These are phyloP conservation scores for Metarhizium anisopliae DNA, from an alignment of 2,329 filamentous ascomycete genomes.

Conservation along the genomic window DNA sequence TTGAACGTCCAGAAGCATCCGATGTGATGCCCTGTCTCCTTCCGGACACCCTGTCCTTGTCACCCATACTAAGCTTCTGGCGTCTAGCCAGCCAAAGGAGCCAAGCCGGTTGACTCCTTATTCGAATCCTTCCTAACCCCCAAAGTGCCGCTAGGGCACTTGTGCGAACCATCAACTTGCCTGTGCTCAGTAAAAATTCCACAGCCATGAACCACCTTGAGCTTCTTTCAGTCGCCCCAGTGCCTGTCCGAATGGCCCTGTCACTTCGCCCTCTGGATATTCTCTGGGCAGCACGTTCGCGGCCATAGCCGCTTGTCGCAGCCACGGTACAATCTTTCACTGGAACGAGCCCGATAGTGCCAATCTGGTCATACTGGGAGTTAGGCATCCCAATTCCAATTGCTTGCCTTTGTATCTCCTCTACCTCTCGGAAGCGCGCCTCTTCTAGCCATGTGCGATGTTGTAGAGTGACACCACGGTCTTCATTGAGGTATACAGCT, in stretches of 20 bases:
- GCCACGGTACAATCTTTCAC: slow-evolving; percentile 36
- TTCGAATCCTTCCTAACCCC: slow-evolving; percentile 43
- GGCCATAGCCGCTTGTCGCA: slow-evolving; percentile 52
- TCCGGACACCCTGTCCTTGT: not conserved
- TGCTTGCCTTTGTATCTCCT: slow-evolving; percentile 46
- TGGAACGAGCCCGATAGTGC: slow-evolving; percentile 46
- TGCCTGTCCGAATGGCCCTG: slow-evolving; percentile 48
- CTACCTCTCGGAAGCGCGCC: slow-evolving; percentile 70
- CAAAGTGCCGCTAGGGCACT: slow-evolving; percentile 34
- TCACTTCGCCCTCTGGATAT: slow-evolving; percentile 37
- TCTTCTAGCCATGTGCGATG: slow-evolving; percentile 87
- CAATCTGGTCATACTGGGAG: slow-evolving; percentile 41
- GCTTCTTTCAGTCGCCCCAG: slow-evolving; percentile 71
- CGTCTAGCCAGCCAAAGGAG: slow-evolving; percentile 41
- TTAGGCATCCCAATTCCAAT: slow-evolving; percentile 36
- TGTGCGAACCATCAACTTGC: slow-evolving; percentile 27
- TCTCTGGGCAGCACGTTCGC: slow-evolving; percentile 60
- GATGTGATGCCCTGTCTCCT: not conserved
- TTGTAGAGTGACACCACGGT: slow-evolving; percentile 62
- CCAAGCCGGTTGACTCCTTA: slow-evolving; percentile 35
- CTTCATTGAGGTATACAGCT: slow-evolving; percentile 92
- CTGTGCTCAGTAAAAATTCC: slow-evolving; percentile 70
- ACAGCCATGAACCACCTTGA: slow-evolving; percentile 68
- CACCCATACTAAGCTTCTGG: slow-evolving; percentile 4
- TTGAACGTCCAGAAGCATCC: not conserved